Evolutionary conservation across 1,139 yeast species (phyloP).

Genomic region (Yamadazyma dendronema): DNA sequence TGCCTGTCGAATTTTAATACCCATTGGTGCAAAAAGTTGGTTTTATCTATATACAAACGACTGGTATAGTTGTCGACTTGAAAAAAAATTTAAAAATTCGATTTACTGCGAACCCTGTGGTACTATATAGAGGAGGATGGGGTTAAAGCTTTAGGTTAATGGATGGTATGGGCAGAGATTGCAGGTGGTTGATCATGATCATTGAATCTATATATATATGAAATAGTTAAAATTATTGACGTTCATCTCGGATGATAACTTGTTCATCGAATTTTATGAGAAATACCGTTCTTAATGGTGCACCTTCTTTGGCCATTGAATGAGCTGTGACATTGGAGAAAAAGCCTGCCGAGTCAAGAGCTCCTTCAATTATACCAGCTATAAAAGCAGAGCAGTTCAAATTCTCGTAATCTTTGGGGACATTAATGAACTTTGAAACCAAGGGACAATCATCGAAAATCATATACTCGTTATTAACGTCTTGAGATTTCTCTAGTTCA

Average conservation of each 20-base stretch:
- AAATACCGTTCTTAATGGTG: slow-evolving; percentile 77
- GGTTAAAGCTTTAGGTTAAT: not conserved
- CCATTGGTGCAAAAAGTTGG: slow-evolving; percentile 41
- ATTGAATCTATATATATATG: not conserved
- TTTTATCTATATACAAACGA: slow-evolving; percentile 7
- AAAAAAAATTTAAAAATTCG: slow-evolving; percentile 6
- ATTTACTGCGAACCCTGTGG: slow-evolving; percentile 4
- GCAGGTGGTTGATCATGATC: too few relatives aligned
- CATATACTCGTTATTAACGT: slow-evolving; percentile 77
- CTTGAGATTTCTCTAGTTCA: slow-evolving; percentile 84
- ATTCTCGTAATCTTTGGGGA: slow-evolving; percentile 77
- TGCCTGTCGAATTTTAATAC: slow-evolving; percentile 87
- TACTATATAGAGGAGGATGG: not conserved
- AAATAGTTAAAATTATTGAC: not conserved
- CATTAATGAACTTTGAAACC: slow-evolving; percentile 71
- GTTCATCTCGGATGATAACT: slow-evolving; percentile 54
- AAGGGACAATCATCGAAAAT: slow-evolving; percentile 82
- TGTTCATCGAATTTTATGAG: slow-evolving; percentile 70
- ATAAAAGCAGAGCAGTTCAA: slow-evolving; percentile 82
- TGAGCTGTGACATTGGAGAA: slow-evolving; percentile 89
- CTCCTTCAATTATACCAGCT: slow-evolving; percentile 92
- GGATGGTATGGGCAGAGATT: too few relatives aligned
- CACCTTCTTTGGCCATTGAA: slow-evolving; percentile 63
- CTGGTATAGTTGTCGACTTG: slow-evolving; percentile 2
- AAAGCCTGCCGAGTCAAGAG: slow-evolving; percentile 76